Base-by-base conservation (phyloP, 2,329 filamentous ascomycete species). In the Aspergillus quadricinctus region DNA sequence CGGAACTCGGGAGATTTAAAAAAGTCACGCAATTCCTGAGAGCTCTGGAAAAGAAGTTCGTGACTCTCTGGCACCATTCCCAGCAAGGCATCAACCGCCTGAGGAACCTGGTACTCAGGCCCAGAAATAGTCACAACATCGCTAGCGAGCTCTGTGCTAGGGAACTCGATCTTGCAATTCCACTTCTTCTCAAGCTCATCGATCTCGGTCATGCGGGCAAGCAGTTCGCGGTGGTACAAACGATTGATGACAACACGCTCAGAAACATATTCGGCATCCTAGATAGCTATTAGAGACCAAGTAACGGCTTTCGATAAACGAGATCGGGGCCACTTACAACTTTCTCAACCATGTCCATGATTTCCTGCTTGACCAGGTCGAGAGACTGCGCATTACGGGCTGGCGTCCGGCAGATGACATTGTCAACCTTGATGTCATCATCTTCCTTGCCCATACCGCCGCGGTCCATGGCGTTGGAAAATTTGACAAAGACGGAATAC, bases 91-190 rank as follows among this genome's bases (percentile, higher is more conserved):
- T 99, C 94, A 50, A 97, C 92, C 66, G 93, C 96, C 72, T 96
- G 89, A 60, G 94, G 93, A 37, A 99, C 93, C 81, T 97, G 94
- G 83, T 95, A 99, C 78, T 97, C 93, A 50, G 94, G 94, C 4
- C 94, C 94, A 59, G 92, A 96, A 57, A 99, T 92, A 19, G 89
- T 95, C 53, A 99, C 92, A 69, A 95, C 89, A 69, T 99, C 94
- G 72, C 93, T 97, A 23, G 94, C 94, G 75, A 95, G 89, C 74
- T 99, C 94, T 9, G 94, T 97, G 77, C 92, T 96, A 7, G 94
- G 94, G 72, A 99, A 99, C 65, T 92, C 90, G 69, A 99, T 95
- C 80, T 97, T 97, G 86, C 94, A 99, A 75, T 97, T 97, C 88
- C 92, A 97, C 77, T 96, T 97, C 81, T 96, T 95, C 79, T 99